Evolutionary conservation across 2,329 filamentous ascomycete species (phyloP).

Genomic region (Lojkania enalia): DNA sequence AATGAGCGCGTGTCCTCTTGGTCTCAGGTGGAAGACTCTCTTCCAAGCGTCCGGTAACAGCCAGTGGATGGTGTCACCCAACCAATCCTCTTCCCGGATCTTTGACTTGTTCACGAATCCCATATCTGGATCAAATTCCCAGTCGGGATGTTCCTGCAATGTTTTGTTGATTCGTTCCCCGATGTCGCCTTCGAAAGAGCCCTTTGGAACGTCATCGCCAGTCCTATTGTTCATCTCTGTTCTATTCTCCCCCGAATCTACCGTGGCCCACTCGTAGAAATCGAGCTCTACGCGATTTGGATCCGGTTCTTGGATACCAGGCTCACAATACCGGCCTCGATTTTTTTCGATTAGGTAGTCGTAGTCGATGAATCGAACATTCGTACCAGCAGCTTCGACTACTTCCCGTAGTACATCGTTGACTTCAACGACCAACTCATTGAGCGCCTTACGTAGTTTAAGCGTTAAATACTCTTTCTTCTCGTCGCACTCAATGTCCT

Average conservation of each 20-base stretch:
- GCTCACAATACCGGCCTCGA: conserved; percentile 33
- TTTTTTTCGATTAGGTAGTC: conserved; percentile 16
- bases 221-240: conserved; percentile 22
- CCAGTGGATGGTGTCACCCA: conserved; percentile 33
- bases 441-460: conserved; percentile 25
- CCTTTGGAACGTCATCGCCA: conserved; percentile 27
- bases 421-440: conserved; percentile 30
- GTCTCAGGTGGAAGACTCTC: conserved; percentile 35
- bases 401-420: conserved; percentile 26
- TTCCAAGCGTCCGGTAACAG: conserved; percentile 36
- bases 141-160: conserved; percentile 30
- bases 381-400: conserved; percentile 14
- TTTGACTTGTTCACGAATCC: conserved; percentile 28
- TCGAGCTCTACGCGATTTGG: conserved; percentile 28
- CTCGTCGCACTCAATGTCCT: conserved; percentile 14
- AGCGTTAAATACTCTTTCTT: conserved; percentile 33
- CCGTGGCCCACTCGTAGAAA: conserved; percentile 40
- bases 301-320: conserved; percentile 28
- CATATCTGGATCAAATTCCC: conserved; percentile 28
- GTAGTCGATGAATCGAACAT: conserved; percentile 33
- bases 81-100: conserved; percentile 9
- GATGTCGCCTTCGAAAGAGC: conserved; percentile 30
- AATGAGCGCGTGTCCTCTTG: conserved; percentile 28
- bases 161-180: conserved; percentile 29
- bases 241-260: conserved; percentile 28